A percentile compares a stretch with the other conserved stretches of the same genome.
These are phyloP conservation scores for Carex scoparia DNA, from an alignment of 176 grass and related monocot species.

Conservation along the genomic window DNA sequence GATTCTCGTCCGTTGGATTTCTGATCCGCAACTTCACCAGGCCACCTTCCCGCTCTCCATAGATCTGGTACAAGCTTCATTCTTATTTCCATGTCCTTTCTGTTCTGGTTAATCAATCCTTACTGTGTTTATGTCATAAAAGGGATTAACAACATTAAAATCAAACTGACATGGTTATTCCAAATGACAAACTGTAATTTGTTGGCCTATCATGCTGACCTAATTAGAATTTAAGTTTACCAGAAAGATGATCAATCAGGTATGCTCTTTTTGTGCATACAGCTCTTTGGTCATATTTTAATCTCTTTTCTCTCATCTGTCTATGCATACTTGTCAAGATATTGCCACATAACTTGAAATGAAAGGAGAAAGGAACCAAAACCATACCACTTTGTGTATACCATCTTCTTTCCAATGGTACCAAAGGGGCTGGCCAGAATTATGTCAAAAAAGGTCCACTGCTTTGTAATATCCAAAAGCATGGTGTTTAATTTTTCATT, in stretches of 20 bases:
- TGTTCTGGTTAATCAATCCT: background rate
- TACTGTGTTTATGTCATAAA: background rate
- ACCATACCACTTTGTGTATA: background rate
- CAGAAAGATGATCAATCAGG: background rate
- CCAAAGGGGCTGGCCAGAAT: background rate
- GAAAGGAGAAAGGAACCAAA: background rate
- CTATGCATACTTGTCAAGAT: background rate
- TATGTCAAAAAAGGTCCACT: background rate
- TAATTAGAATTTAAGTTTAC: background rate
- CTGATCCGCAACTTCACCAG: constrained; percentile 17
- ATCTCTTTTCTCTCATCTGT: background rate
- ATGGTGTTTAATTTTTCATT: background rate
- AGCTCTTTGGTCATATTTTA: background rate
- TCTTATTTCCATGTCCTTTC: background rate
- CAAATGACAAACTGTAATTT: background rate
- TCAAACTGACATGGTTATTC: background rate
- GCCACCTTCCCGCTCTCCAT: constrained; percentile 50
- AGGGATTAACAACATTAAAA: background rate
- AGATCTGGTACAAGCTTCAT: constrained; percentile 47
- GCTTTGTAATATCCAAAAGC: background rate
- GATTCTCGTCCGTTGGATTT: constrained; percentile 57
- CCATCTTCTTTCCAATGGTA: background rate
- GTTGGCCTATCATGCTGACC: background rate
- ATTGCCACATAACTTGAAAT: background rate
- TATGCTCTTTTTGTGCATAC: background rate